Base-by-base conservation (phyloP, 768 basidiomycete genomes). In the Lactarius hatsudake region DNA sequence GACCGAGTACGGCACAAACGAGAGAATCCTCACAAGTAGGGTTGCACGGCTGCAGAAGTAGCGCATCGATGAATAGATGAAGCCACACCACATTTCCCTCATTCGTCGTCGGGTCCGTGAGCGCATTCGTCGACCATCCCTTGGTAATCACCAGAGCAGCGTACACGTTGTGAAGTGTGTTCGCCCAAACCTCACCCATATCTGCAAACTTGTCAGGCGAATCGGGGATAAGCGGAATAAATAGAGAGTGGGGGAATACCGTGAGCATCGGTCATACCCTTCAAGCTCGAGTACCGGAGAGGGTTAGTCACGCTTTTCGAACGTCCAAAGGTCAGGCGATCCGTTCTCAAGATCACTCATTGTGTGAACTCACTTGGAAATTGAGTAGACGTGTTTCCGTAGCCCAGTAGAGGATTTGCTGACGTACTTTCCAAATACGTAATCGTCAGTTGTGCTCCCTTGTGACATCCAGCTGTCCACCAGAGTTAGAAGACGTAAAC, bases 131-230 rank as follows among this genome's bases (percentile, higher is more conserved):
- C 3, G 76, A 75, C 69, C 69, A 77, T 54, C 74, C 74, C 65
- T 74, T 69, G 18, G 55, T 48, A 28, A 53, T 61, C 30, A 78
- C 73, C 10, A 78, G 74, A 8, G 71, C 72, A n/a, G 74, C 75
- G 64, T 78, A 75, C 28, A 78, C 74, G 61, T 78, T 75, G 72
- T 76, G 73, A 32, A 82, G 77, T 43, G 81, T 76, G 70, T 82
- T 79, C 26, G 81, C 81, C 81, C 81, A 82, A 63, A 88, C 81
- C 72, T 87, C 86, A 53, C 87, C 87, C 63, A 87, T 86, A 58
- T 73, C 80, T 80, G 61, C 23, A 38, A 34, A 36, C 18, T 0
- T 30, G 10, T 51, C 65, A 30, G 38, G 38, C 53, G 62, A 62
- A 18, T 38, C 38, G 48, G 28, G 15, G 17, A 23, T 36, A 30